phyloP scores from a whole-genome alignment of 2,329 filamentous ascomycete species.

The Xylogone sp. region DNA sequence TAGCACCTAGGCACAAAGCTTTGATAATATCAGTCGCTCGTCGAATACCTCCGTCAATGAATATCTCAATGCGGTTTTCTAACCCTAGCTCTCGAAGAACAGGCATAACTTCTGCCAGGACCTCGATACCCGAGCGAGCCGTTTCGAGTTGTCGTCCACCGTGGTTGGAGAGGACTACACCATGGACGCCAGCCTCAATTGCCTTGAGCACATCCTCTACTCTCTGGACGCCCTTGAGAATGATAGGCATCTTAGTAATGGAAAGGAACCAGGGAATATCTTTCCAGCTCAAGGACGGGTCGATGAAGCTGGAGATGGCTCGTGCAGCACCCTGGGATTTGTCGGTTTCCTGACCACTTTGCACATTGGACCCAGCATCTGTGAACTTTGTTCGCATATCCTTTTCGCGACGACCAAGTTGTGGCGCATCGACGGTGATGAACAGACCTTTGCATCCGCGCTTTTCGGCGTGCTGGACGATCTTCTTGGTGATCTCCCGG shows the following conservation, averaged over 20 bases:
- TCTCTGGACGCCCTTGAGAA: slow-evolving; percentile 94
- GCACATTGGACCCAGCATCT: slow-evolving; percentile 79
- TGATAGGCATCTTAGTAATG: slow-evolving; percentile 91
- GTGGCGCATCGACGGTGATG: slow-evolving; percentile 96
- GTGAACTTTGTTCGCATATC: slow-evolving; percentile 96
- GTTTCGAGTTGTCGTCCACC: slow-evolving; percentile 93
- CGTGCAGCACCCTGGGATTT: slow-evolving; percentile 86
- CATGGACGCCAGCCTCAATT: slow-evolving; percentile 79
- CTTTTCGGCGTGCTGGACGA: slow-evolving; percentile 88
- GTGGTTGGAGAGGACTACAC: slow-evolving; percentile 93
- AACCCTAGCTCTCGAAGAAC: slow-evolving; percentile 70
- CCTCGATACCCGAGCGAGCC: too few species aligned
- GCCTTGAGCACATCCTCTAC: slow-evolving; percentile 92
- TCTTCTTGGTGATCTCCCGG: slow-evolving; percentile 81
- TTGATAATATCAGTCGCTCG: slow-evolving; percentile 94
- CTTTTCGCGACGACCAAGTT: slow-evolving; percentile 92
- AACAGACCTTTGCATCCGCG: slow-evolving; percentile 94
- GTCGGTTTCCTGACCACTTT: slow-evolving; percentile 75
- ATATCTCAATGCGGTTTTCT: slow-evolving; percentile 79
- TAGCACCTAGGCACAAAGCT: slow-evolving; percentile 86
- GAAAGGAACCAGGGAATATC: slow-evolving; percentile 90
- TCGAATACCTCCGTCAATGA: slow-evolving; percentile 84
- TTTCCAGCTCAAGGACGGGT: slow-evolving; percentile 90
- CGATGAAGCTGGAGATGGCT: slow-evolving; percentile 95
- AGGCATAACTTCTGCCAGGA: too few species aligned